These are phyloP conservation scores for Lantana camara DNA, from an alignment of 257 asterid genomes.

Conservation along the genomic window DNA sequence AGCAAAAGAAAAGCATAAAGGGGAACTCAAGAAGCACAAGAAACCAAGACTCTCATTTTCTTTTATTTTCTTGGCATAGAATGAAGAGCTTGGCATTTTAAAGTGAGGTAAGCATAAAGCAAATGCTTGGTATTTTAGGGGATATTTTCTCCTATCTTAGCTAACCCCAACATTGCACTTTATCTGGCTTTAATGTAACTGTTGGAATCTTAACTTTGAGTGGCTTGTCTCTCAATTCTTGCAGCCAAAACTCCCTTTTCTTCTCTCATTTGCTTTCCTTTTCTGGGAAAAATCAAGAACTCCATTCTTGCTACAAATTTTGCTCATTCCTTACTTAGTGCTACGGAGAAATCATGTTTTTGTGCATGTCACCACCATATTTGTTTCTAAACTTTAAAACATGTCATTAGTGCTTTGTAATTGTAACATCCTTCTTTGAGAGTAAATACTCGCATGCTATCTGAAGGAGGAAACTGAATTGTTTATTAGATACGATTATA, in stretches of 20 bases:
- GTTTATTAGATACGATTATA: no score
- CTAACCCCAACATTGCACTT: conserved; percentile 50
- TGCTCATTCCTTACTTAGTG: no score
- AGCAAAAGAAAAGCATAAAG: conserved; percentile 71
- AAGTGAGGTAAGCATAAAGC: conserved; percentile 66
- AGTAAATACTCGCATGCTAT: no score
- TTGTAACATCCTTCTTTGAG: no score
- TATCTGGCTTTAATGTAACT: conserved; percentile 65
- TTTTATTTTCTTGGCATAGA: conserved; percentile 53
- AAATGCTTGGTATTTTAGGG: conserved; percentile 40
- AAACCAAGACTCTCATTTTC: conserved; percentile 60
- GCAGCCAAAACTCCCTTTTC: conserved; percentile 18
- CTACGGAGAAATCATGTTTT: no score
- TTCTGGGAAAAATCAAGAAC: background rate
- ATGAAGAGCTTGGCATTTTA: conserved; percentile 63
- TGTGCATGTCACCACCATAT: no score
- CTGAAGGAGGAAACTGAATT: no score
- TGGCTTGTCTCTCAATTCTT: conserved; percentile 45
- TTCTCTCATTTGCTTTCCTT: conserved; percentile 4
- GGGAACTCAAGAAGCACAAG: conserved; percentile 65
- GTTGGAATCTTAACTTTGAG: conserved; percentile 57
- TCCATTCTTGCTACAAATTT: conserved; percentile 3
- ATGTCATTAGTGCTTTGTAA: no score
- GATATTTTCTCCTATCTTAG: conserved; percentile 28
- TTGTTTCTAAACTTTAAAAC: no score